Evolutionary conservation across 2,329 filamentous ascomycete genomes (phyloP).

Genomic region (Anthostomella pinea): DNA sequence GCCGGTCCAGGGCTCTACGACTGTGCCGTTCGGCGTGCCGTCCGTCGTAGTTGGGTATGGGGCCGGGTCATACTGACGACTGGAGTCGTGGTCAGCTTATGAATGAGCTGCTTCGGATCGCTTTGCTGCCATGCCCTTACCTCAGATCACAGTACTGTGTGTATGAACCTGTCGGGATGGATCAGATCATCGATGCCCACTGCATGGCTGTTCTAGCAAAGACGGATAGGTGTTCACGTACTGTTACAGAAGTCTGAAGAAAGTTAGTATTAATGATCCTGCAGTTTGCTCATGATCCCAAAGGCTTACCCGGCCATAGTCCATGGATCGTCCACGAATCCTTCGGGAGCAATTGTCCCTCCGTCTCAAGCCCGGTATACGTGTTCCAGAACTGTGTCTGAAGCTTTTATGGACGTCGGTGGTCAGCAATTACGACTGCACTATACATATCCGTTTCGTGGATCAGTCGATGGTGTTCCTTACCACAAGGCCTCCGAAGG

Average conservation of each 20-base stretch:
- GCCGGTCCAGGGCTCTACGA: constrained; percentile 58
- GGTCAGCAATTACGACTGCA: constrained; percentile 3
- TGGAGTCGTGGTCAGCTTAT: constrained; percentile 15
- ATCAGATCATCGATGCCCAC: constrained; percentile 1
- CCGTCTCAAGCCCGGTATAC: constrained; percentile 56
- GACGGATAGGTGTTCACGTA: constrained; percentile 8
- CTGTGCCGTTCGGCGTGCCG: constrained; percentile 47
- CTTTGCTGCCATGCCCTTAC: constrained; percentile 16
- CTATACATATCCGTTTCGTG: neutral
- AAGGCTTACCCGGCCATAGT: constrained; percentile 46
- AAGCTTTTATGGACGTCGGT: constrained; percentile 33
- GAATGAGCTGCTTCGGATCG: neutral
- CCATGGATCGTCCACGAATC: constrained; percentile 60
- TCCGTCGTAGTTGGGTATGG: constrained; percentile 63
- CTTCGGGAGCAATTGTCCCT: constrained; percentile 56
- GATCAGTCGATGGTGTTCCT: constrained; percentile 11
- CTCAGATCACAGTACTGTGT: constrained; percentile 65
- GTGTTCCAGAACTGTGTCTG: constrained; percentile 64
- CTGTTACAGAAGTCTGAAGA: constrained; percentile 44
- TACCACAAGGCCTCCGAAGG: constrained; percentile 58
- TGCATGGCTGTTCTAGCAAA: constrained; percentile 8
- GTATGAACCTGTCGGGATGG: constrained; percentile 51
- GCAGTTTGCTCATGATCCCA: neutral
- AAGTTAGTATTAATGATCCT: neutral
- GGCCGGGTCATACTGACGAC: constrained; percentile 60